These are phyloP conservation scores for Phytophthora boehmeriae DNA, from an alignment of 352 stramenopile genomes.

Conservation along the genomic window DNA sequence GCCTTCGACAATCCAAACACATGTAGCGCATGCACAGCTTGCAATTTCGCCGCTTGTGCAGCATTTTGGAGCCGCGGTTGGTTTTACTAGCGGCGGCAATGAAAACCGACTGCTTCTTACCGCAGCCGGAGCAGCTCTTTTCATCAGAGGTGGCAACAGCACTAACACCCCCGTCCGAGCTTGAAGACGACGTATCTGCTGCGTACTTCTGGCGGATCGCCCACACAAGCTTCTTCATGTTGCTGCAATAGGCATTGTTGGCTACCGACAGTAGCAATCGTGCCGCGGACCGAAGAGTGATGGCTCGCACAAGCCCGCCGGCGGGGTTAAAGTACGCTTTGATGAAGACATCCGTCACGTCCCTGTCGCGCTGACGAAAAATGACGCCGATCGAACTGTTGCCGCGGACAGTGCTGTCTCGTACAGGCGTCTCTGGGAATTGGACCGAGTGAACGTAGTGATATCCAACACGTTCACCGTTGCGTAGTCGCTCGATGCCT, in stretches of 20 bases:
- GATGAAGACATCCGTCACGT: conserved; percentile 60
- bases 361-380: conserved; percentile 53
- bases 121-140: conserved; percentile 27
- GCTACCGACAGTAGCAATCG: conserved; percentile 39
- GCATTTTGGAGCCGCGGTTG: conserved; percentile 22
- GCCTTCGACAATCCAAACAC: conserved; percentile 51
- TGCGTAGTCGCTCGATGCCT: conserved; percentile 37
- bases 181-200: conserved; percentile 12
- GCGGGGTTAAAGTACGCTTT: conserved; percentile 49
- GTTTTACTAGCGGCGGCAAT: conserved; percentile 25
- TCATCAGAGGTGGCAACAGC: conserved; percentile 14
- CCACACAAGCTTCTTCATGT: conserved; percentile 75
- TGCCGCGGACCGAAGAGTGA: conserved; percentile 36
- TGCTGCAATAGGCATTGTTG: conserved; percentile 49
- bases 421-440: conserved; percentile 46
- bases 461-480: conserved; percentile 50
- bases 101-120: conserved; percentile 34
- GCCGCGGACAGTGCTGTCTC: conserved; percentile 44
- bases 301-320: conserved; percentile 42
- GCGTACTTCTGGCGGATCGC: conserved; percentile 35
- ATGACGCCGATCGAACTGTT: conserved; percentile 64
- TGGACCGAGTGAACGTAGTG: conserved; percentile 50
- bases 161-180: conserved; percentile 13
- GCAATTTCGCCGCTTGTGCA: conserved; percentile 35
- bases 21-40: conserved; percentile 50